These are phyloP conservation scores for Phytopythium helicoides DNA, from an alignment of 352 stramenopile species.

Conservation along the genomic window DNA sequence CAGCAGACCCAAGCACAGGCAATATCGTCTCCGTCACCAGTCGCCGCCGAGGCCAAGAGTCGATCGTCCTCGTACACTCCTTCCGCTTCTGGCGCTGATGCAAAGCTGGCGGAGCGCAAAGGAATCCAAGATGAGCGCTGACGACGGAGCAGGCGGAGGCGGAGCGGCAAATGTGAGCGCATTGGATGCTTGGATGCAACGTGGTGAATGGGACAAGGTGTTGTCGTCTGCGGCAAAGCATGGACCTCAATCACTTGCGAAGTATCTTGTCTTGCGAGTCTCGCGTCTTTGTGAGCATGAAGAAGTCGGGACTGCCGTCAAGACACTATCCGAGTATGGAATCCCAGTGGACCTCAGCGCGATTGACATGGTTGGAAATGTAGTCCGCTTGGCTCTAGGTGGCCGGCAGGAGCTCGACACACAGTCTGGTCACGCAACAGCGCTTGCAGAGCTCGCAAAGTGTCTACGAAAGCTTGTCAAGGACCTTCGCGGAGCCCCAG, in stretches of 20 bases:
- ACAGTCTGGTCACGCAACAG: constrained; percentile 35
- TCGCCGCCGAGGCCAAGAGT: constrained; percentile 51
- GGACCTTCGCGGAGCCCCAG: constrained; percentile 43
- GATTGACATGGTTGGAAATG: constrained; percentile 50
- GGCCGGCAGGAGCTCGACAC: constrained; percentile 43
- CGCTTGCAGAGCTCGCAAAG: constrained; percentile 67
- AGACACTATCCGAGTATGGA: constrained; percentile 72
- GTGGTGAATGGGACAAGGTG: constrained; percentile 93
- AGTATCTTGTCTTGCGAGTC: constrained; percentile 86
- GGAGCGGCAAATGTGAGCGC: constrained; percentile 40
- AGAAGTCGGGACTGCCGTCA: constrained; percentile 74
- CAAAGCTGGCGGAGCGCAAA: constrained; percentile 57
- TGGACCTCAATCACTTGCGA: constrained; percentile 64
- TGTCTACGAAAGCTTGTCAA: constrained; percentile 68
- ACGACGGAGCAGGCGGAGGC: constrained; percentile 32
- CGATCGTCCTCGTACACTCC: constrained; percentile 45
- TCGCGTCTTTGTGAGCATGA: constrained; percentile 67
- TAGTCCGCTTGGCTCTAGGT: constrained; percentile 56
- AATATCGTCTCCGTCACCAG: constrained; percentile 19
- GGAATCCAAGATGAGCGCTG: constrained; percentile 42
- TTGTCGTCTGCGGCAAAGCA: constrained; percentile 85
- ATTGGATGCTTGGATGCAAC: constrained; percentile 91
- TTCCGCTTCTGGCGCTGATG: constrained; percentile 27
- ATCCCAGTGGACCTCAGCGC: constrained; percentile 60
- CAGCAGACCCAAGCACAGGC: constrained; percentile 13